Base-by-base conservation (phyloP, 2,329 filamentous ascomycete species). In the Phymatotrichopsis omnivora region DNA sequence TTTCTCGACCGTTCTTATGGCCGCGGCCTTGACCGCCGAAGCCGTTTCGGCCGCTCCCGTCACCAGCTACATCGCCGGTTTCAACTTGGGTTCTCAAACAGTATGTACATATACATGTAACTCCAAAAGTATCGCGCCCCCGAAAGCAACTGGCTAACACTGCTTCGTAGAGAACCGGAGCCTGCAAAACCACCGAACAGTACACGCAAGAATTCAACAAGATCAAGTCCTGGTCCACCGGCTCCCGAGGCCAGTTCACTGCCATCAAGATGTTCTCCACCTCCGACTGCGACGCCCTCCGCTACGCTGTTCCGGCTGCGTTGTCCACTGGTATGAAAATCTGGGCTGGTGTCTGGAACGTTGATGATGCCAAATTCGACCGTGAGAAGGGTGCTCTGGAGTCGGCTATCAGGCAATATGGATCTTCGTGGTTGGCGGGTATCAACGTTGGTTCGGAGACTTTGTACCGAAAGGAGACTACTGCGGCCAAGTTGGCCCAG, bases 381-480 rank as follows among this genome's bases (percentile, higher is more conserved):
- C 68, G 69, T 40, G 78, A 82, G 68, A 72, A 80, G 59, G 67
- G 58, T 53, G 78, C 77, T 14, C 66, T 82, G 30, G 65, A 74
- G 58, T 63, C 67, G 45, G 77, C 74, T 16, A 67, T 81, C 43
- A 58, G 65, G 51, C 65, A 66, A 57, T 68, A 73, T 14, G 76
- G 76, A 56, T 60, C 29, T 14, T 39, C 38, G 1, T 56, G 54
- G 54, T 31, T 56, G n/a, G 37, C 22, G 4, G 76, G 75, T 48
- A 72, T 80, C 57, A 76, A 73, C 48, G 76, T 82, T 40, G 78
- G 78, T 32, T 75, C 70, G 58, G 78, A 82, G 67, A 76, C 80
- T 57, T 67, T 82, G 30, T 82, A 82, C 70, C 71, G 78, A 43
- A 62, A 60, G 11, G 67, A 70, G 43, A 66, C 65, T 23, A 56